Percentiles rank a stretch among this genome's conserved stretches.
Conservation (phyloP, 345 rosid species). For the Passiflora organensis region DNA sequence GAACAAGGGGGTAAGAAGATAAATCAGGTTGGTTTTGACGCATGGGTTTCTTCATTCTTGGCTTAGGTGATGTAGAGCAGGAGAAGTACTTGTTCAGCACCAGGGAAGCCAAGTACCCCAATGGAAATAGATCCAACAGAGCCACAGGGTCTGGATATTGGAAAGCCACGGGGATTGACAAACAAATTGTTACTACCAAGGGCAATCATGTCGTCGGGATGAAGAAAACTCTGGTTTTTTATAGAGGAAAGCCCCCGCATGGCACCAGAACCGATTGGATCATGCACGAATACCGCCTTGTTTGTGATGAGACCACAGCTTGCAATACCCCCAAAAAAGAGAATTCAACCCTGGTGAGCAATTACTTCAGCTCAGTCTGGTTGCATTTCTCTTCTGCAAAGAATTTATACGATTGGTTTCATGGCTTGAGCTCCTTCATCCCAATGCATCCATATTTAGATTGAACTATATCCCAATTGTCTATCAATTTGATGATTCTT, state of each 20-base stretch:
- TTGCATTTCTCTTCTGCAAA: not conserved
- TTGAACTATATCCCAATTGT: not conserved
- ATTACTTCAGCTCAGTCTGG: not conserved
- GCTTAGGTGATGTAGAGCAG: conserved; percentile 71
- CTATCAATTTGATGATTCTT: conserved; percentile 6
- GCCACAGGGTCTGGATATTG: conserved; percentile 85
- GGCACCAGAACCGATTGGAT: conserved; percentile 91
- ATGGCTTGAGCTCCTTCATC: not conserved
- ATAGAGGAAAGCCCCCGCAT: conserved; percentile 81
- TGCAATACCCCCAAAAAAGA: conserved; percentile 22
- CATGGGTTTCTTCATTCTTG: conserved; percentile 10
- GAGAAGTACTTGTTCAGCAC: conserved; percentile 97
- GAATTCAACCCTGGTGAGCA: conserved; percentile 35
- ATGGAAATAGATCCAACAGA: conserved; percentile 84
- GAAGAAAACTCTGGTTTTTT: conserved; percentile 98
- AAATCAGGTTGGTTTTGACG: conserved; percentile 4
- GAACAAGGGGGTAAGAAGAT: too few species aligned
- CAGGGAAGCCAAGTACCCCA: conserved; percentile 84
- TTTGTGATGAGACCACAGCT: conserved; percentile 12
- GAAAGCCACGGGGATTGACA: conserved; percentile 95
- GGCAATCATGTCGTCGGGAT: conserved; percentile 65
- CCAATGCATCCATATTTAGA: not conserved
- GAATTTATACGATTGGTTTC: not conserved
- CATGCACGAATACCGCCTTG: conserved; percentile 95
- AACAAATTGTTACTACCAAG: conserved; percentile 55